Base-by-base conservation (phyloP, 2,329 filamentous ascomycete genomes). In the Penicillium sp. region DNA sequence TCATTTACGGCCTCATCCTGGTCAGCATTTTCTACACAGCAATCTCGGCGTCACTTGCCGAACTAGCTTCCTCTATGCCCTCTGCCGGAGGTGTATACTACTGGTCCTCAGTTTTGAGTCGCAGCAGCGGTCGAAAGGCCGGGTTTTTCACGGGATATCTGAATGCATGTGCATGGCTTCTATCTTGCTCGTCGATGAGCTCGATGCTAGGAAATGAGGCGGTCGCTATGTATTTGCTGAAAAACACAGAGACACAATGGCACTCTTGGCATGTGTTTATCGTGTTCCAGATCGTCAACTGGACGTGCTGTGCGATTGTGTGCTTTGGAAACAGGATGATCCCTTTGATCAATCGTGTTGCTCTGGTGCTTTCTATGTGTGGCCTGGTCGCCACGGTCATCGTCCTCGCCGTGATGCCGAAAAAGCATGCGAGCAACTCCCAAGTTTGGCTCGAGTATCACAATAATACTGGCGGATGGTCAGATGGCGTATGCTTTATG, bases 41-140 rank as follows among this genome's bases (percentile, higher is more conserved):
- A 31, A 75, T 84, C 23, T 79, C 79, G 0, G 79, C 79, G 2
- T 80, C 76, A 16, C 72, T 84, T 26, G 79, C 81, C 24, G 81
- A 84, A 62, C 72, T 84, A 0, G 79, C 80, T 2, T 81, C 79
- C 21, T 78, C 81, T 0, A 81, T 84, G 45, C 81, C 81, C 2
- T 82, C 80, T 0, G 79, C 79, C 0, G 79, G 66, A 1, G 65
- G 68, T 6, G 80, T 84, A 3, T 84, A 84, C 57, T 80, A 83
- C 59, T 84, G 79, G 79, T 81, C 81, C 0, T 77, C 80, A 0
- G 75, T 83, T 0, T 76, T 80, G 1, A 81, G 80, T 2, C 56
- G 56, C 6, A 73, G 66, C 47, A 76, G 74, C 59, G 80, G 81
- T 8, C 74, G 79, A 3, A 51, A 72, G 0, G 66, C 76, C 6